Base-by-base conservation (phyloP, 2,329 filamentous ascomycete genomes). In the Macrophomina pseudophaseolina region DNA sequence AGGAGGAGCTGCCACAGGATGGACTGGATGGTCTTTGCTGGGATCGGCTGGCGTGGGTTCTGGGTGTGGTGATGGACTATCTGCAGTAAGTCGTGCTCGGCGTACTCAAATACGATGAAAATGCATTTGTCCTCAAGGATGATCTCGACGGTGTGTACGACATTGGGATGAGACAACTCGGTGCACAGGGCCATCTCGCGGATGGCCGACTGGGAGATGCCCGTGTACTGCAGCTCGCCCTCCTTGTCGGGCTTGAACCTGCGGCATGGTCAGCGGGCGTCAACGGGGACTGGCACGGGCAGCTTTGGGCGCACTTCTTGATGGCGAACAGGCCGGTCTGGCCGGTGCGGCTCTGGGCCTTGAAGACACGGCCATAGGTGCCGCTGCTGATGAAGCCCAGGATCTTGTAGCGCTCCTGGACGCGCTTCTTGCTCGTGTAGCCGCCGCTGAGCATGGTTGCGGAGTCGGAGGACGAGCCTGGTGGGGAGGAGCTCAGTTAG, bases 101-200 rank as follows among this genome's bases (percentile, higher is more conserved):
- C 95, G 78, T 97, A 99, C 79, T 98, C 95, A 73, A 99, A 98
- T 1, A 99, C 94, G 91, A 99, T 99, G 80, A 94, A 99, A 77
- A 99, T 98, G 81, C 94, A 97, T 82, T 98, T 98, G 79, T 97
- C 94, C 80, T 99, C 94, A 3, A 99, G 85, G 73, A 99, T 97
- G 74, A 97, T 98, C 80, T 99, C 95, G 69, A 94, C 89, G 1
- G 97, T 87, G 67, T 91, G 89, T 71, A 99, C 94, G 40, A 99
- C 90, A 76, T 98, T 98, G 66, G 88, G 84, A 78, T 99, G 93
- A 67, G 87, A 88, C 32, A 99, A 85, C 76, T 99, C 95, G 44
- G 92, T 95, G 80, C 95, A 99, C 0, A 99, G 84, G 16, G 94
- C 93, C 93, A 99, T 99, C 79, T 99, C 95, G 64, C 95, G 92